These are phyloP conservation scores for Pseudogymnoascus sp. DNA, from an alignment of 2,329 filamentous ascomycete genomes.

Conservation along the genomic window DNA sequence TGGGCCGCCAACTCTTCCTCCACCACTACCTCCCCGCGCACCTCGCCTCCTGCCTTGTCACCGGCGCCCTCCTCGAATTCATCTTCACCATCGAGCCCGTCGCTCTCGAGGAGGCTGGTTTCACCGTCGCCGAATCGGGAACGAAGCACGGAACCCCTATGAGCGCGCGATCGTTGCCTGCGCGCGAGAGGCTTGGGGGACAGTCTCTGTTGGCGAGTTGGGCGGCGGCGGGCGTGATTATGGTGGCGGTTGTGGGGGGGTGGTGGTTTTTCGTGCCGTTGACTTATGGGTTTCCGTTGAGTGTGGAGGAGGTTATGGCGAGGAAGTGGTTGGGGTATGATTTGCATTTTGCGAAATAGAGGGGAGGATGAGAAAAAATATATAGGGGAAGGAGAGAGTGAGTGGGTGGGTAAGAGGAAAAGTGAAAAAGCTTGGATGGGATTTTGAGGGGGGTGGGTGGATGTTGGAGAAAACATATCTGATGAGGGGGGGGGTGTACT, in stretches of 20 bases:
- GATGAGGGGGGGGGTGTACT: neutral
- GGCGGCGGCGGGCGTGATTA: conserved; percentile 66
- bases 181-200: conserved; percentile 70
- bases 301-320: conserved; percentile 66
- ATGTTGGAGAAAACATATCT: neutral
- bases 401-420: neutral
- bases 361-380: neutral
- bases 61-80: conserved; percentile 88
- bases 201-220: conserved; percentile 73
- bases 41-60: conserved; percentile 80
- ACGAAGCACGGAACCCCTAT: conserved; percentile 42
- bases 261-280: conserved; percentile 93
- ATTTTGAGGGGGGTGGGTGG: neutral
- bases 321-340: conserved; percentile 97
- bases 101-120: conserved; percentile 45
- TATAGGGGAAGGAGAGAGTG: neutral
- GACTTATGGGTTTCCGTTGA: conserved; percentile 88
- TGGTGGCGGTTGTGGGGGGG: conserved; percentile 61
- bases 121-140: conserved; percentile 37
- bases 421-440: neutral
- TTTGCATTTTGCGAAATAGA: conserved; percentile 91
- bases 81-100: conserved; percentile 84
- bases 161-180: conserved; percentile 55
- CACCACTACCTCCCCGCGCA: conserved; percentile 97
- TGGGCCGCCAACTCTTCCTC: conserved; percentile 96